Base-by-base conservation (phyloP, 805 yeast species). In the Candida lessepsii region DNA sequence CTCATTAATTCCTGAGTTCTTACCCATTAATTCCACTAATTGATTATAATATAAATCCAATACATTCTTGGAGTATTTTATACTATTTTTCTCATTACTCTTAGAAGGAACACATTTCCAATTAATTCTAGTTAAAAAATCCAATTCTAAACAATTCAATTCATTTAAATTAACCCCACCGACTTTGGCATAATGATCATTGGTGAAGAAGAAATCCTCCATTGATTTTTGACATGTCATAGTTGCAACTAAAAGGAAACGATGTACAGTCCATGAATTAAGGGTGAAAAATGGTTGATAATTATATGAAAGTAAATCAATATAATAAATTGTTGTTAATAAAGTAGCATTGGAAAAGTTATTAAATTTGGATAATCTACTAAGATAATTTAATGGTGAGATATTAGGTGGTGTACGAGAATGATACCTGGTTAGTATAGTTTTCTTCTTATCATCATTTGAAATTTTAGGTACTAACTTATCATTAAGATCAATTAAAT, bases 131-230 rank as follows among this genome's bases (percentile, higher is more conserved):
- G 76, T 75, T 32, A 91, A 71, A 53, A 93, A 89, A 60, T 93
- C 98, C 39, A 85, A 80, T 57, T 91, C 99, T 34, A 91, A 69
- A 40, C 91, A 73, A 60, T 93, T 93, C 49, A 90, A 68, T 57
- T 89, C 97, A 44, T 80, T 74, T 35, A 83, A 66, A 30, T 87
- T 87, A 4, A 89, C 84, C 45, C 99, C 98, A 3, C 99, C 99
- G 14, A 93, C 97, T 57, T 85, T 86, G 9, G 98, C 96, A 55
- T 93, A 91, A 60, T 93, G 96, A 32, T 83, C 76, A 61, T 90
- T 91, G 11, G 96, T 88, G 63, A 93, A 90, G 61, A 93, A 91
- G 18, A 90, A 83, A 63, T 91, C 99, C 61, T 96, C 89, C 48
- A 89, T 71, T 1, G 95, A 91, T 58, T 91, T 91, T 48, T 91